Base-by-base conservation (phyloP, 305 asterid genomes). In the Coffea humblotiana region DNA sequence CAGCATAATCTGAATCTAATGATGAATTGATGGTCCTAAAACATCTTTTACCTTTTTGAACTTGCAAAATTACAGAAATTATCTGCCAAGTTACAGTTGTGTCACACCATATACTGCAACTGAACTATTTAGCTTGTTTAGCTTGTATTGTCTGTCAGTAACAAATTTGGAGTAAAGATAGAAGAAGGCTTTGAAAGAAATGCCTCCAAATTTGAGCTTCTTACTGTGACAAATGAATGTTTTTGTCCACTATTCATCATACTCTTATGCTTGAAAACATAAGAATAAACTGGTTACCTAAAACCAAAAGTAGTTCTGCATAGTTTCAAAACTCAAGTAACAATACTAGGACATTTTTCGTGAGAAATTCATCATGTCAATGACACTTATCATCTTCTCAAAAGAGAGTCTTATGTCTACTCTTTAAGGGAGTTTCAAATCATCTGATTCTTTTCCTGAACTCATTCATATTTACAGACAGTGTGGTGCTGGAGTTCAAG, bases 401-500 rank as follows among this genome's bases (percentile, higher is more conserved):
- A 51, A 60, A 54, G 6, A 25, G n/a, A 45, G 23, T 48, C 65
- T 6, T 56, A 13, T 69, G 37, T 18, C 3, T 48, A 25, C 68
- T 27, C 37, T 40, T 32, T 6, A 29, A 4, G 21, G 14, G 8
- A n/a, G 48, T 49, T 47, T 78, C 32, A 6, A 11, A 6, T 79
- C 23, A 76, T 32, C 25, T 69, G 23, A 71, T 60, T 16, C 1
- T 63, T 49, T 60, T 68, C 40, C 35, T 81, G 23, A 45, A 49
- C 43, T 40, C 43, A 49, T 16, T 18, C 72, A 25, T n/a, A 27
- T 74, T 35, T 70, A n/a, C 87, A 95, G 99, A 96, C 76, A 84
- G 64, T 0, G 87, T 91, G 74, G 52, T 90, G 10, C 74, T 96
- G 86, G 98, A 96, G 90, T 96, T 94, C 97, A 94, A 88, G 87